Percentiles rank a stretch among this genome's conserved stretches.
phyloP scores from a whole-genome alignment of 1,139 yeast species.

The Pichia sp. region DNA sequence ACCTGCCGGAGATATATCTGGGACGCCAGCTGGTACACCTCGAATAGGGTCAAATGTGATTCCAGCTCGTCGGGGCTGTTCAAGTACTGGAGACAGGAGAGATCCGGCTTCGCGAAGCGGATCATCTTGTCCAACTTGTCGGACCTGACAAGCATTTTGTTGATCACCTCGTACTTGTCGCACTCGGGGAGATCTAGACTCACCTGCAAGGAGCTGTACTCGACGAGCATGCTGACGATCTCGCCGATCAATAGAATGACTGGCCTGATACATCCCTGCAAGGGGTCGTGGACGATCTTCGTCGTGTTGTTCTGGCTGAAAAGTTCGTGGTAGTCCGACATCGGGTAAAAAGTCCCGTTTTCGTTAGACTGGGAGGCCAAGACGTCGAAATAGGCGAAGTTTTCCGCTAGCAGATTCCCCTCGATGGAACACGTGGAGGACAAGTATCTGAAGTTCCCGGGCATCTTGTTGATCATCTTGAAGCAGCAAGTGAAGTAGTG shows the following conservation, averaged over 20 bases:
- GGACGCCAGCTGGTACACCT: constrained; percentile 45
- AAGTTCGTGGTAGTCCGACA: constrained; percentile 33
- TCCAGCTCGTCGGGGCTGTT: constrained; percentile 41
- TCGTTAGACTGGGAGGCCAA: constrained; percentile 37
- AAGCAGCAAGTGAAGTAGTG: constrained; percentile 32
- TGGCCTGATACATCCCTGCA: constrained; percentile 45
- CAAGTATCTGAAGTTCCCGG: constrained; percentile 29
- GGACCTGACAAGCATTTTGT: constrained; percentile 19
- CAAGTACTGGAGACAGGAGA: constrained; percentile 36
- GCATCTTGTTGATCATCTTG: constrained; percentile 33
- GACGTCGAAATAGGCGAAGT: constrained; percentile 44
- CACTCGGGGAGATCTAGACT: constrained; percentile 22
- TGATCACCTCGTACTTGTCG: constrained; percentile 21
- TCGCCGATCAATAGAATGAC: constrained; percentile 40
- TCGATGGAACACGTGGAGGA: constrained; percentile 31
- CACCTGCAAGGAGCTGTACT: constrained; percentile 19
- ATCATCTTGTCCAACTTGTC: constrained; percentile 36
- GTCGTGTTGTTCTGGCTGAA: constrained; percentile 18
- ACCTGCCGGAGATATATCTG: constrained; percentile 45
- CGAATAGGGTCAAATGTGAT: constrained; percentile 47
- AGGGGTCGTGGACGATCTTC: constrained; percentile 35
- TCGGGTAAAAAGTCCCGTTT: constrained; percentile 38
- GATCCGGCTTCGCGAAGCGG: constrained; percentile 39
- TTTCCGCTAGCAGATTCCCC: constrained; percentile 39
- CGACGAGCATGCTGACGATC: constrained; percentile 33